Conservation (phyloP, 108 stramenopile genomes). For the Hondaea fermentalgiana region DNA sequence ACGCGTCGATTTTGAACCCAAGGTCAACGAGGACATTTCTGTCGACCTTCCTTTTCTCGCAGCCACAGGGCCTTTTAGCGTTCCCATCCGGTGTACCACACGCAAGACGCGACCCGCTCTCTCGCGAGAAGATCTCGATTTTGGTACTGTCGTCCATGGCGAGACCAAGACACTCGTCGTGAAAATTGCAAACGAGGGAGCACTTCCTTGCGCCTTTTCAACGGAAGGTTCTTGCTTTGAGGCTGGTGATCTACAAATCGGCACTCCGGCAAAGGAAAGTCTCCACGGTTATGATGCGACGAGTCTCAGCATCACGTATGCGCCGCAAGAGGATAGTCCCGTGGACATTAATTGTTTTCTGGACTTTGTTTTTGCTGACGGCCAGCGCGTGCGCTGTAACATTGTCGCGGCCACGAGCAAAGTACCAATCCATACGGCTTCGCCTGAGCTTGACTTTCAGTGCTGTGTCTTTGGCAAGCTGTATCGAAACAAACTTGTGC, state of each 20-base stretch:
- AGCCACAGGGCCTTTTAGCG: conserved; percentile 44
- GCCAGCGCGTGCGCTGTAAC: background rate
- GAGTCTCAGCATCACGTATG: conserved; percentile 30
- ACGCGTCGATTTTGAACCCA: conserved; percentile 44
- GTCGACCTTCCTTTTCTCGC: conserved; percentile 32
- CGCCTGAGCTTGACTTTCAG: conserved; percentile 33
- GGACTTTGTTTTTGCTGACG: conserved; percentile 18
- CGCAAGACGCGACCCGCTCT: conserved; percentile 32
- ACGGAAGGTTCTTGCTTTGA: conserved; percentile 11
- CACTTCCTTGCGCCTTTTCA: conserved; percentile 27
- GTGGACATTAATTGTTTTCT: background rate
- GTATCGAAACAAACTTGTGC: conserved; percentile 41
- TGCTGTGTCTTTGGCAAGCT: conserved; percentile 45
- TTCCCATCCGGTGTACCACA: conserved; percentile 38
- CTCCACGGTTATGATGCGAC: conserved; percentile 30
- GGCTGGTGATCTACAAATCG: conserved; percentile 17
- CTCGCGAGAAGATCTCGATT: background rate
- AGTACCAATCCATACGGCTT: conserved; percentile 36
- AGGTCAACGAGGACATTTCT: conserved; percentile 45
- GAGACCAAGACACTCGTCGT: conserved; percentile 30
- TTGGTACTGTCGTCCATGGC: conserved; percentile 41
- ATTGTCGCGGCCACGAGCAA: conserved; percentile 19
- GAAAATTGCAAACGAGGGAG: conserved; percentile 36
- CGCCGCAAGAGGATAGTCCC: conserved; percentile 27
- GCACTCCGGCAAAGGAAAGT: background rate